Evolutionary conservation across 75 land plant species (phyloP), one percentile per base, ranked within the genome.

Genomic region (Pinus taeda): DNA sequence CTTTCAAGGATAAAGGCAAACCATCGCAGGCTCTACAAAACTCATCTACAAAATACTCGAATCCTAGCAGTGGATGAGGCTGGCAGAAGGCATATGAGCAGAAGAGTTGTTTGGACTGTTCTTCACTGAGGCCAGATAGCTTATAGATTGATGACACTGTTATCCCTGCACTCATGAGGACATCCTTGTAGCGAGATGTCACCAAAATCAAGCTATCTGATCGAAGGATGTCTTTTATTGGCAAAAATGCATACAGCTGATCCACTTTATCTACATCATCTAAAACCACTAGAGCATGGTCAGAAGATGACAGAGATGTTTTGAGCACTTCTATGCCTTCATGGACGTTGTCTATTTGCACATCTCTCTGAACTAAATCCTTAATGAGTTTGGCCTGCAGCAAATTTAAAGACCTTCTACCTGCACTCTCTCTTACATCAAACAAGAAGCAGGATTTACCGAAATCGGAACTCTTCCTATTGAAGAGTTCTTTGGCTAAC

Each of bases 181-280:
- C 69, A 15, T 26, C 37, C 69, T 30, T 15, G 4, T 65, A 17
- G 5, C 69, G 15, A 14, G 69, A 4, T 65, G 37, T 65, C 1
- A 65, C 69, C 30, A 65, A 30, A 17, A 65, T 65, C 5, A 65
- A 65, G 33, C 42, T 65, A 15, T 17, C 37, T 6, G 18, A 61
- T 65, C 69, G 18, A 33, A 65, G 69, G 15, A 3, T 4, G 3
- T 65, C 37, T 18, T 33, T 65, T 30, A 6, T 2, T 65, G 69
- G 69, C 6, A 65, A 33, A 14, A 65, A 26, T 30, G 69, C 69
- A 65, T 65, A 20, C 4, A 65, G 36, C 4, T 65, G 69, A 18
- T 65, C 69, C 15, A 22, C 69, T 3, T 65, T 20, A 36, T 65
- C 69, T 37, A 65, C 69, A 65, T 65, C 69, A 33, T 65, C 69